Percentiles rank a stretch among this genome's conserved stretches.
phyloP scores from a whole-genome alignment of 1,284 basidiomycete species.

The Stygiomarasmius scandens region DNA sequence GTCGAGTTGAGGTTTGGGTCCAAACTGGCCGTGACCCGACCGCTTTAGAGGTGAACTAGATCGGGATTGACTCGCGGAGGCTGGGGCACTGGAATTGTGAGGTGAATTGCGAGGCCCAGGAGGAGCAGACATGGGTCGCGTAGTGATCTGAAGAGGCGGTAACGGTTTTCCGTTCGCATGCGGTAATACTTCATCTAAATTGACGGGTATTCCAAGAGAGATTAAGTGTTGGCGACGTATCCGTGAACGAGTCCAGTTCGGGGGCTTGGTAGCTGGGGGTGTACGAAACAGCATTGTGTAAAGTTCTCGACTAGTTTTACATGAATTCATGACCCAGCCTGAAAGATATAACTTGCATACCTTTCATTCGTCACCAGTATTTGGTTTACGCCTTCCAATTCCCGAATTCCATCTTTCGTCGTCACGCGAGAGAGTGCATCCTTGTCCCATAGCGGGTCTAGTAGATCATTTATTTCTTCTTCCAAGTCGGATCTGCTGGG shows the following conservation, averaged over 20 bases:
- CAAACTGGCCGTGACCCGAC: slow-evolving; percentile 52
- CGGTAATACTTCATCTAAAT: slow-evolving; percentile 88
- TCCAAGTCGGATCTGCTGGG: slow-evolving; percentile 60
- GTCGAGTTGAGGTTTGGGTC: slow-evolving; percentile 75
- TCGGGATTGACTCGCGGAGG: slow-evolving; percentile 44
- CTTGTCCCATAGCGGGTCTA: slow-evolving; percentile 65
- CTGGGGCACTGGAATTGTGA: slow-evolving; percentile 35
- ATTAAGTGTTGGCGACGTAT: slow-evolving; percentile 89
- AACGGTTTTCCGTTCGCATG: slow-evolving; percentile 70
- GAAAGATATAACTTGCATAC: slow-evolving; percentile 42
- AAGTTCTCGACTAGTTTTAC: slow-evolving; percentile 65
- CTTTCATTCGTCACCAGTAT: slow-evolving; percentile 75
- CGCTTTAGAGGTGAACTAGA: slow-evolving; percentile 37
- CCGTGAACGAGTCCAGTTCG: slow-evolving; percentile 90
- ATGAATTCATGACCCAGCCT: slow-evolving; percentile 21
- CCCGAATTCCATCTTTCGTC: slow-evolving; percentile 74
- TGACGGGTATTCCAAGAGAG: slow-evolving; percentile 88
- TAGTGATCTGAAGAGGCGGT: slow-evolving; percentile 80
- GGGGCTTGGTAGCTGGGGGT: slow-evolving; percentile 70
- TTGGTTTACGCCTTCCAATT: slow-evolving; percentile 79
- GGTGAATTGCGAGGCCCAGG: slow-evolving; percentile 57
- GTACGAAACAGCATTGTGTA: slow-evolving; percentile 70
- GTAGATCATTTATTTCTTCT: slow-evolving; percentile 63
- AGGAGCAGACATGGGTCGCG: slow-evolving; percentile 79
- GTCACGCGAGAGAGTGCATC: slow-evolving; percentile 53